Evolutionary conservation across 208 protist genomes (phyloP), one percentile per base, ranked within the genome.

Genomic region (Herpetomonas samuelpessoai): DNA sequence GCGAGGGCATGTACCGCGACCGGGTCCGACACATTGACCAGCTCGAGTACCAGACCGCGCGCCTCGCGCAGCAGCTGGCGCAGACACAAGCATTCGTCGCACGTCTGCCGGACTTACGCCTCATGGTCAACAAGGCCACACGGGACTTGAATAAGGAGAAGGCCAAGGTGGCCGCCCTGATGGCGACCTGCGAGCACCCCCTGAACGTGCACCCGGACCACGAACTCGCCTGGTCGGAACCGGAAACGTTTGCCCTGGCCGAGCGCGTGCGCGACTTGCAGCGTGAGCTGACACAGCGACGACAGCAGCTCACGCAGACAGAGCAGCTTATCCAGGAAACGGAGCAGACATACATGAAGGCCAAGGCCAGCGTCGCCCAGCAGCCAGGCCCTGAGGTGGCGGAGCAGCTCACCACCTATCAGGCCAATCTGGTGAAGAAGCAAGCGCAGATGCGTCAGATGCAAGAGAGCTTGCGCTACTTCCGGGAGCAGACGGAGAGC

Each of bases 161-260:
- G 47, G 79, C 74, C 25, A 93, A 92, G 47, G 86, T 96, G 38
- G 86, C 82, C 16, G 96, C 97, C 2, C 71, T 99, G 21, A 66
- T 94, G 10, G 87, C 98, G 49, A 98, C 99, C 71, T 83, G 98
- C 9, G 83, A 98, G 75, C 81, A 60, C 26, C 96, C 97, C 2
- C 87, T 98, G 61, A 99, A 99, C 74, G 68, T 99, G 18, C 98
- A 99, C 75, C 76, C 97, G 3, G 98, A 97, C 91, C 79, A 97
- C 60, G 86, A 97, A 56, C 70, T 99, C 16, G 84, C 98, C 53
- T 98, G 94, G 51, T 85, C 89, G 3, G 96, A 99, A 60, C 97
- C 97, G n/a, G 71, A 88, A 24, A 88, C 89, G 12, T 98, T 83
- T 71, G 94, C 97, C 55, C 92, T 98, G 9, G 68, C 98, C 19